Evolutionary conservation across 306 rosid genomes (phyloP).

Genomic region (Vigna reflexopilosa): DNA sequence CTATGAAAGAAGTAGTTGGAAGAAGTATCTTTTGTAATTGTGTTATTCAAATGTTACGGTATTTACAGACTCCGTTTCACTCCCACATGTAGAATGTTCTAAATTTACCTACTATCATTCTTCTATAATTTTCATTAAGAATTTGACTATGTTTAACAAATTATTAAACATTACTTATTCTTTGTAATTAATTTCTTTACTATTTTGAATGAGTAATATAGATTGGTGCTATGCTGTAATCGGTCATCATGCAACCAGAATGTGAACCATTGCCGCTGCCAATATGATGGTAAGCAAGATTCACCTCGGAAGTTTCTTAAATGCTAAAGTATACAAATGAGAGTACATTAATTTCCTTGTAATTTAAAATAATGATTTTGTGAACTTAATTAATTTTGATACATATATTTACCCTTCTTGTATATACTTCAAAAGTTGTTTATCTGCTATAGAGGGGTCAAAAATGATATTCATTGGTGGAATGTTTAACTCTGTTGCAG

Average conservation of each 20-base stretch:
- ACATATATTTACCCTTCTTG: background rate
- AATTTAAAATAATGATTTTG: no score
- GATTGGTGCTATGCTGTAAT: constrained; percentile 77
- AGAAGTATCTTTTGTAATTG: no score
- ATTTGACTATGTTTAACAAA: background rate
- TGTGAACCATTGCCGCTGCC: constrained; percentile 57
- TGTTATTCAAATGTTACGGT: no score
- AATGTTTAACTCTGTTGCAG: constrained; percentile 11
- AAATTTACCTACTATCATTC: no score
- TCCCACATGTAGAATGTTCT: no score
- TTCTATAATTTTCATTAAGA: background rate
- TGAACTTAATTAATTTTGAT: background rate
- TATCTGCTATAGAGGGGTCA: background rate
- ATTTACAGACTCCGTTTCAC: no score
- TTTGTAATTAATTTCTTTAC: background rate
- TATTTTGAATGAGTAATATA: constrained; percentile 34
- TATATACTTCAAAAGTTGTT: background rate
- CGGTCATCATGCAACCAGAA: constrained; percentile 61
- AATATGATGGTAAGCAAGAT: constrained; percentile 65
- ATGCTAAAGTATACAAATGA: background rate
- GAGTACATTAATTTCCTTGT: background rate
- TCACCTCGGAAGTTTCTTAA: background rate
- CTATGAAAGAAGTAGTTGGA: no score
- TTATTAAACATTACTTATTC: background rate
- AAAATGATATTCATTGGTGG: background rate